Evolutionary conservation across 345 rosid genomes (phyloP).

Genomic region (Moricandia arvensis): DNA sequence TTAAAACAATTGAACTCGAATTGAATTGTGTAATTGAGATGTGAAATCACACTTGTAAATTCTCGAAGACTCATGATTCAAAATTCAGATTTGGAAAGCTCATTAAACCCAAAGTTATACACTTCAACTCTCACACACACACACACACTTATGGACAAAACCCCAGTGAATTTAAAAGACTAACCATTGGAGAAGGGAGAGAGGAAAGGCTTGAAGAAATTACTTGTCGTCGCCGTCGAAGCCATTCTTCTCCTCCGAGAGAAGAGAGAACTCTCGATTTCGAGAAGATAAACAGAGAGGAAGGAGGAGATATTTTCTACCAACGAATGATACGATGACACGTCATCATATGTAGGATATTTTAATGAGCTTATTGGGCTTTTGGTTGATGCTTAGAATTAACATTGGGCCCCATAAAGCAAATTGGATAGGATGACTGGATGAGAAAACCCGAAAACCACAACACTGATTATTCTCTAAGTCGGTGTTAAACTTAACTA

Average conservation of each 20-base stretch:
- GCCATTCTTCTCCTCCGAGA: constrained; percentile 44
- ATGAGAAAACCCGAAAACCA: background rate
- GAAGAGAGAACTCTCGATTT: background rate
- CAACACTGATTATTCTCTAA: background rate
- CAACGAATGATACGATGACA: constrained; percentile 3
- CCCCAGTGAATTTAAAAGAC: background rate
- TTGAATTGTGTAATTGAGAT: background rate
- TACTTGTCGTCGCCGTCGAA: constrained; percentile 43
- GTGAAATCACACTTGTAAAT: background rate
- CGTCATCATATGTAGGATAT: background rate
- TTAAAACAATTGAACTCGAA: background rate
- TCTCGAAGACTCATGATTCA: background rate
- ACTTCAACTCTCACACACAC: background rate
- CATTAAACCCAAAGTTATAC: background rate
- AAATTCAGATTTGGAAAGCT: background rate
- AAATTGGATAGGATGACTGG: background rate
- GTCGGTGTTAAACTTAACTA: no score
- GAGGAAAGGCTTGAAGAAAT: constrained; percentile 38
- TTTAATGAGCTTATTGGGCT: constrained; percentile 9
- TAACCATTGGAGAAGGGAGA: constrained; percentile 48
- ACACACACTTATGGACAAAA: constrained; percentile 2
- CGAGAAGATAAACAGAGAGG: constrained; percentile 9
- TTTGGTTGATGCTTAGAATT: background rate
- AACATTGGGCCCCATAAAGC: background rate
- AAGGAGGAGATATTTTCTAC: background rate